These are phyloP conservation scores for Cadophora malorum DNA, from an alignment of 2,329 filamentous ascomycete genomes.

Conservation along the genomic window DNA sequence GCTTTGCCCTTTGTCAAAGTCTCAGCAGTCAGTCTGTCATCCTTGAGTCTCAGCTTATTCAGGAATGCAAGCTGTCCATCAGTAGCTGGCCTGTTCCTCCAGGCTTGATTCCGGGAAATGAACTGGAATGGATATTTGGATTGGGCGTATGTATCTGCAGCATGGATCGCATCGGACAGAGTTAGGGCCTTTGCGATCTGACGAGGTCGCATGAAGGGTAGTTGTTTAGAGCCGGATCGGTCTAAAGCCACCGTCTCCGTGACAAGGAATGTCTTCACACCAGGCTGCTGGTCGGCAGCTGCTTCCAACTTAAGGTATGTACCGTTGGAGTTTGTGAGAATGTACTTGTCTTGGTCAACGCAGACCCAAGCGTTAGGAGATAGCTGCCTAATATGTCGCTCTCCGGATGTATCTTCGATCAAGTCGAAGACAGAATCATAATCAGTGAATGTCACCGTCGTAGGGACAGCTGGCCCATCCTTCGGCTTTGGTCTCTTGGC, in stretches of 20 bases:
- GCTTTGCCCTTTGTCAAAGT: conserved; percentile 81
- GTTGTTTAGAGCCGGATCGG: conserved; percentile 49
- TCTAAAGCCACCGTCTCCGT: conserved; percentile 46
- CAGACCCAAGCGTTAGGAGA: conserved; percentile 85
- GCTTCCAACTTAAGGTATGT: conserved; percentile 62
- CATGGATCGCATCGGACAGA: conserved; percentile 79
- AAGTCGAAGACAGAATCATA: conserved; percentile 94
- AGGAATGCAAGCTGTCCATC: conserved; percentile 71
- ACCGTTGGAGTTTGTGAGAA: conserved; percentile 70
- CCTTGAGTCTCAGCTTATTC: conserved; percentile 65
- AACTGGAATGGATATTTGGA: conserved; percentile 70
- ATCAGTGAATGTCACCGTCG: conserved; percentile 72
- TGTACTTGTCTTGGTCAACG: conserved; percentile 71
- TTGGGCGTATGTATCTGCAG: conserved; percentile 80
- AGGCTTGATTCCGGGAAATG: conserved; percentile 69
- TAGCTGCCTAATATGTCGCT: conserved; percentile 77
- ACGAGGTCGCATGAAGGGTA: conserved; percentile 72
- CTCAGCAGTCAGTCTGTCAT: conserved; percentile 58
- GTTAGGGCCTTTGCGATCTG: conserved; percentile 69
- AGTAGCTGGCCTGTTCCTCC: conserved; percentile 73
- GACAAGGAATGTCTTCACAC: conserved; percentile 41
- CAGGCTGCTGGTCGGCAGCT: conserved; percentile 39
- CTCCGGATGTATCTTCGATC: conserved; percentile 79
- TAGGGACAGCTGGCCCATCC: conserved; percentile 22
- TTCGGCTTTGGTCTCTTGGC: neutral